These are phyloP conservation scores for Lentinula sp. DNA, from an alignment of 768 basidiomycete species.

Conservation along the genomic window DNA sequence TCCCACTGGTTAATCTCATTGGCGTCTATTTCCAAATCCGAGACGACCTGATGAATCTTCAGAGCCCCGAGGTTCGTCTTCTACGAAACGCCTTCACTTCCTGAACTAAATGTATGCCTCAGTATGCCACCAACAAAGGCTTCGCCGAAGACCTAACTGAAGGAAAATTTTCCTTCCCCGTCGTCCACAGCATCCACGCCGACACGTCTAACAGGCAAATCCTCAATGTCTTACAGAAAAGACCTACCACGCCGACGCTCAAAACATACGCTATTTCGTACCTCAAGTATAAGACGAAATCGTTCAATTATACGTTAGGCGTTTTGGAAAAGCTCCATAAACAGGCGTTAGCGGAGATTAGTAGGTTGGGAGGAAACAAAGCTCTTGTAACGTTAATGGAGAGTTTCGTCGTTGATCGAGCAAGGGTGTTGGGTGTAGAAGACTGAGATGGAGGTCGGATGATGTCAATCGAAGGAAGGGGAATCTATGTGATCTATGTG, in stretches of 20 bases:
- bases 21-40: slow-evolving; percentile 95
- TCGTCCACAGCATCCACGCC: slow-evolving; percentile 84
- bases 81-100: neutral
- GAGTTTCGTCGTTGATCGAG: slow-evolving; percentile 33
- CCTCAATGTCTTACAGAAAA: slow-evolving; percentile 86
- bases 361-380: slow-evolving; percentile 70
- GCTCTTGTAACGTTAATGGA: slow-evolving; percentile 55
- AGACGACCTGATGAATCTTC: slow-evolving; percentile 96
- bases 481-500: too few species aligned
- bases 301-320: slow-evolving; percentile 79
- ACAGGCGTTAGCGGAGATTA: slow-evolving; percentile 66
- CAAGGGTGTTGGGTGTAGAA: neutral
- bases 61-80: slow-evolving; percentile 66
- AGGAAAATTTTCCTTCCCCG: slow-evolving; percentile 96
- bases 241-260: slow-evolving; percentile 73
- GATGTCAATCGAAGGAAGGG: neutral
- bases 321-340: slow-evolving; percentile 63
- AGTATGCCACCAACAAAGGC: slow-evolving; percentile 84
- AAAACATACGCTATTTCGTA: slow-evolving; percentile 80
- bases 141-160: slow-evolving; percentile 94
- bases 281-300: slow-evolving; percentile 67
- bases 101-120: neutral
- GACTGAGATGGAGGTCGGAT: neutral
- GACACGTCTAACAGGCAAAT: slow-evolving; percentile 74
- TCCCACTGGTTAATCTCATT: slow-evolving; percentile 89